Evolutionary conservation across 202 grass and related monocot genomes (phyloP).

Genomic region (Carex arenaria): DNA sequence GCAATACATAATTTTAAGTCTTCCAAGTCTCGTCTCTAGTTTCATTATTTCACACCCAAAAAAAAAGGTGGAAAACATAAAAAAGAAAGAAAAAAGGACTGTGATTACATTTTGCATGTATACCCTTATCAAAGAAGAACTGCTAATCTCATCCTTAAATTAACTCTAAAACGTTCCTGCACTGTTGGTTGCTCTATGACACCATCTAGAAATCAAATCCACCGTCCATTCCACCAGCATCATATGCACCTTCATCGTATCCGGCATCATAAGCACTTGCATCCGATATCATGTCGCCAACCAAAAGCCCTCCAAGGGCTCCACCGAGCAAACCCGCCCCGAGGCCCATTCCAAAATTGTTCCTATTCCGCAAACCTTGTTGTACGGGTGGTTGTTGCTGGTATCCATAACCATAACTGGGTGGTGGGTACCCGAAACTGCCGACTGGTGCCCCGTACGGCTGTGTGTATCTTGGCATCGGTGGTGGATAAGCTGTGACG

Average conservation of each 20-base stretch:
- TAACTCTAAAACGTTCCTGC: neutral
- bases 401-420: neutral
- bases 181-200: neutral
- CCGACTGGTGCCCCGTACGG: conserved; percentile 4
- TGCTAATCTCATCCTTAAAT: neutral
- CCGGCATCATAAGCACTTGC: conserved; percentile 37
- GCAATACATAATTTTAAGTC: neutral
- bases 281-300: conserved; percentile 48
- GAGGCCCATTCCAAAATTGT: conserved; percentile 44
- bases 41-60: neutral
- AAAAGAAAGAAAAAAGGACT: neutral
- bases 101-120: neutral
- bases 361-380: neutral
- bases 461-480: neutral
- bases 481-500: conserved; percentile 24
- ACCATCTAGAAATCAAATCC: conserved; percentile 8
- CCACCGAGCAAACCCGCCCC: conserved; percentile 55
- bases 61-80: neutral
- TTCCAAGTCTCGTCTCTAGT: neutral
- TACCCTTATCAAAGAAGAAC: neutral
- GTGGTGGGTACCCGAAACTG: neutral
- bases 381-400: neutral
- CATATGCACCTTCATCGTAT: conserved; percentile 34
- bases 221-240: conserved; percentile 14
- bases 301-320: conserved; percentile 47